Conservation (phyloP, 768 basidiomycete species). For the Obba rivulosa region DNA sequence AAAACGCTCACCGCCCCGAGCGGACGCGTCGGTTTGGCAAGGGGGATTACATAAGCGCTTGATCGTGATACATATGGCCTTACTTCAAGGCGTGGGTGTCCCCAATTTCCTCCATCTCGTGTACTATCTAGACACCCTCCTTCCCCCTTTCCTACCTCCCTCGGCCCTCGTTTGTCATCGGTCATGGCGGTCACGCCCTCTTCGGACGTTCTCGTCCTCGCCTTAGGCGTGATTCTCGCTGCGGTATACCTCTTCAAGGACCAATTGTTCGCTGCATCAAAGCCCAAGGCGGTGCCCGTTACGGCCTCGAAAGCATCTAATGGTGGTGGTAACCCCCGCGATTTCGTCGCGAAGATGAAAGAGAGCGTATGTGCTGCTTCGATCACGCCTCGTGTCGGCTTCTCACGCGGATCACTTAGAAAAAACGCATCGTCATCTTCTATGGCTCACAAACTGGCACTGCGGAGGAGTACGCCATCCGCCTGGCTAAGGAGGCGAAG, state of each 20-base stretch:
- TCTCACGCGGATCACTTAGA: conserved; percentile 41
- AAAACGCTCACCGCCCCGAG: too few species aligned
- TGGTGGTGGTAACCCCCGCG: conserved; percentile 85
- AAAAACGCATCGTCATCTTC: conserved; percentile 95
- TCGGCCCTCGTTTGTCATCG: conserved; percentile 6
- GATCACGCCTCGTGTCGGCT: conserved; percentile 2
- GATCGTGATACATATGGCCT: too few species aligned
- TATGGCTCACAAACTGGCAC: conserved; percentile 99
- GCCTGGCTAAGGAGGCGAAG: conserved; percentile 97
- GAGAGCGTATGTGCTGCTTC: conserved; percentile 59
- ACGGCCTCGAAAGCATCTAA: conserved; percentile 36
- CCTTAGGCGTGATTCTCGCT: conserved; percentile 70
- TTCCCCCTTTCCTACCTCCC: conserved; percentile 7
- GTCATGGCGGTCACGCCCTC: conserved; percentile 58
- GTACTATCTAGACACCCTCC: conserved; percentile 1
- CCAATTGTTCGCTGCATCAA: conserved; percentile 65
- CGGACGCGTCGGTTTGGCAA: too few species aligned
- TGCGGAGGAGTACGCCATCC: conserved; percentile 96
- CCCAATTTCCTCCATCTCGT: neutral
- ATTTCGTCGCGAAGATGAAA: conserved; percentile 94
- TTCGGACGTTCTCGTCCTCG: conserved; percentile 69
- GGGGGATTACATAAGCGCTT: too few species aligned
- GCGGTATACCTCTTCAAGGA: conserved; percentile 81
- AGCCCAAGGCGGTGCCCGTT: conserved; percentile 50
- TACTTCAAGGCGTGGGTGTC: too few species aligned